Base-by-base conservation (phyloP, 495 filamentous ascomycete species). In the Aspergillus nanangensis region DNA sequence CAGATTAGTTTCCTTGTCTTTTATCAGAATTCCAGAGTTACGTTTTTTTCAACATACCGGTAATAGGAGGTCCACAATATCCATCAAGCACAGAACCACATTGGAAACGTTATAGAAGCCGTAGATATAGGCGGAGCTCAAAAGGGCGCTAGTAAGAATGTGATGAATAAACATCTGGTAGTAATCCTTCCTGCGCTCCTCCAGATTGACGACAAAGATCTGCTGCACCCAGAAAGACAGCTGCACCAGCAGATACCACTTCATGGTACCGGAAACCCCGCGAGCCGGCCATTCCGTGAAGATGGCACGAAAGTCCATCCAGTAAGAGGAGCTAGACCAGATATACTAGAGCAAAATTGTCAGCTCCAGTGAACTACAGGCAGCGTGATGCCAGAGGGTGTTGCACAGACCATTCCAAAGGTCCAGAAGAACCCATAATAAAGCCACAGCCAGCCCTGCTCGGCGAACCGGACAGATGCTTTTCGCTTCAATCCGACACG, bases 141-240 rank as follows among this genome's bases (percentile, higher is more conserved):
- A 81, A 34, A 98, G 76, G 15, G 72, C 70, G 63, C 83, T 86
- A 17, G 93, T 98, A 56, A 96, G 81, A 55, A 96, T 78, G 63
- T 98, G 93, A 65, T 98, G 93, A 9, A 82, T 84, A 46, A 97
- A 82, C 94, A 96, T 96, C 62, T 97, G 93, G 61, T 80, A 84
- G 63, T 95, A 85, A 56, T 98, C 93, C 66, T 98, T 98, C 41
- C 93, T 76, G 50, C 86, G 78, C 66, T 94, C 84, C 63, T 98
- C 94, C 48, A 97, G 86, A 66, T 97, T 85, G 58, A 98, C 85
- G 37, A 96, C 88, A 32, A 97, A 66, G 48, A 98, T 86, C 69
- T 95, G 90, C 66, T 98, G 94, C 15, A 96, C 55, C 82, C 89
- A 95, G 60, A 97, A 98, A 13, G 88, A 82, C 57, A 90, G 84